Percentiles rank a stretch among this genome's conserved stretches.
Conservation (phyloP, 2,329 filamentous ascomycete species). For the Hypoxylon rubiginosum region DNA sequence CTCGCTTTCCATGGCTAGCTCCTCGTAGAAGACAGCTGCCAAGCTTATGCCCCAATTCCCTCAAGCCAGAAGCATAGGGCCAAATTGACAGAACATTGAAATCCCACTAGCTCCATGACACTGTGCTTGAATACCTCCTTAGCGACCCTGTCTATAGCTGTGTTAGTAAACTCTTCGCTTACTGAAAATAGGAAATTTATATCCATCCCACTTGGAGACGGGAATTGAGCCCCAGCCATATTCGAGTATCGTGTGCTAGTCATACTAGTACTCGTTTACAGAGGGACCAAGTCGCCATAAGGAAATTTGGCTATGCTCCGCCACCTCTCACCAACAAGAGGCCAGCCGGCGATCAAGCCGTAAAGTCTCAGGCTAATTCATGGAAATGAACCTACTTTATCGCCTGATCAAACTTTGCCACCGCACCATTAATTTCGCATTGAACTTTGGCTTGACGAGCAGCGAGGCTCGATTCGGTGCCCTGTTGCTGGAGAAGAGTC, state of each 20-base stretch:
- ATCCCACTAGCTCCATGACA: not conserved
- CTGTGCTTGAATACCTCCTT: not conserved
- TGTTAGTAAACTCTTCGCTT: not conserved
- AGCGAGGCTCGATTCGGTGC: not conserved
- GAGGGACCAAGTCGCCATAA: too few species aligned
- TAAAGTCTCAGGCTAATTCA: not conserved
- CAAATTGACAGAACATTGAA: not conserved
- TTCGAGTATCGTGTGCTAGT: too few species aligned
- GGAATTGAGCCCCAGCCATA: too few species aligned
- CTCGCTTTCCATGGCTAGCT: too few species aligned
- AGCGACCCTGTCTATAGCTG: not conserved
- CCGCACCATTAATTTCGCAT: not conserved
- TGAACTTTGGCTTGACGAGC: constrained; percentile 2
- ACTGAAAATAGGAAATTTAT: not conserved
- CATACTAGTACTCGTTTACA: too few species aligned
- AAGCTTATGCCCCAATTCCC: too few species aligned
- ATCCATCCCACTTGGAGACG: not conserved
- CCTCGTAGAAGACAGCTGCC: too few species aligned
- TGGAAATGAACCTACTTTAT: not conserved
- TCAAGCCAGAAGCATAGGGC: not conserved
- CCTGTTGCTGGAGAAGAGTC: not conserved
- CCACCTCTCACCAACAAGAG: not conserved
- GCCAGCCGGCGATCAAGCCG: not conserved
- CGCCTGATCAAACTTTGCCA: not conserved
- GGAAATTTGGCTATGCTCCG: too few species aligned